These are phyloP conservation scores for Cercophora scortea DNA, from an alignment of 495 filamentous ascomycete species.

Conservation along the genomic window DNA sequence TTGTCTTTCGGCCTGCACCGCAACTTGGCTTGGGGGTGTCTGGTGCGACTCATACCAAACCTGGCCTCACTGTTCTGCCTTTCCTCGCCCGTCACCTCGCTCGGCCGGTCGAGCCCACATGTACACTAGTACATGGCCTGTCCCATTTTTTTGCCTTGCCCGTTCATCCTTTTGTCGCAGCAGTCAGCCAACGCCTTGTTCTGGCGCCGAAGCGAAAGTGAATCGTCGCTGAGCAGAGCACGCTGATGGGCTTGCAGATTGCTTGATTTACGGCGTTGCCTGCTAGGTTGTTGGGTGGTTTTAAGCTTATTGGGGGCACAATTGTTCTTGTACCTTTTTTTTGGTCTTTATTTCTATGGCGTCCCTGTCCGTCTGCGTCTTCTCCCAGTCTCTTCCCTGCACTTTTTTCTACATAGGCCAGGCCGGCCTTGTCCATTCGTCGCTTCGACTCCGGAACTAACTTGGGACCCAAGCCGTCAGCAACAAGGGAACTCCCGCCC, in stretches of 20 bases:
- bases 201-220: conserved; percentile 1
- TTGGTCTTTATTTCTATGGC: background rate
- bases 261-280: background rate
- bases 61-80: too few species aligned
- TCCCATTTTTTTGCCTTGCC: conserved; percentile 1
- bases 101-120: background rate
- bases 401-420: conserved; percentile 3
- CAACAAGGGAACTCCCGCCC: conserved; percentile 27
- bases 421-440: background rate
- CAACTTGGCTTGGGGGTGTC: background rate
- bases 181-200: conserved; percentile 6
- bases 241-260: background rate
- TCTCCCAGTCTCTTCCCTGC: conserved; percentile 3
- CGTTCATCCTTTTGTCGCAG: background rate
- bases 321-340: background rate
- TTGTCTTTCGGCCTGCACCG: background rate
- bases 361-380: background rate
- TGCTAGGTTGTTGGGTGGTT: background rate
- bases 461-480: conserved; percentile 17
- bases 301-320: background rate
- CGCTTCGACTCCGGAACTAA: conserved; percentile 18
- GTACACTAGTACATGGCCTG: background rate
- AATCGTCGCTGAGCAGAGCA: background rate
- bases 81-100: too few species aligned
- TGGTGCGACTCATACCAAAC: too few species aligned